Percentiles rank a stretch among this genome's conserved stretches.
phyloP scores from a whole-genome alignment of 2,329 filamentous ascomycete genomes.

The Trichothecium roseum region DNA sequence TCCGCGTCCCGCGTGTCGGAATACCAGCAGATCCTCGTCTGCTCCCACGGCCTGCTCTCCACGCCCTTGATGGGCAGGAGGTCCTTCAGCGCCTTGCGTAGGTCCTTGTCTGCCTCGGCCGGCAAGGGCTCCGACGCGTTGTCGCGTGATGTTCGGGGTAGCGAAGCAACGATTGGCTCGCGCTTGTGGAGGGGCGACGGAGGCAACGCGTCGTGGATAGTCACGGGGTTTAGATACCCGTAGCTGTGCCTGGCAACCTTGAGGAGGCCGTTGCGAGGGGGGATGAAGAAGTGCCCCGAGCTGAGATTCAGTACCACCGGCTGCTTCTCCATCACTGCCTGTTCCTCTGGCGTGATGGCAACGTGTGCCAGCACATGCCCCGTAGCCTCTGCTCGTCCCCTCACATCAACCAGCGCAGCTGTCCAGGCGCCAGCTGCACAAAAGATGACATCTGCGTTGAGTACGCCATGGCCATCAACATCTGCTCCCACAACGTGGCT shows the following conservation, averaged over 20 bases:
- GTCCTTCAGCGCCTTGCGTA: conserved; percentile 49
- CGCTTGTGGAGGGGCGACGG: conserved; percentile 14
- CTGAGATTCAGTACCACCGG: conserved; percentile 67
- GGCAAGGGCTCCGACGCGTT: conserved; percentile 40
- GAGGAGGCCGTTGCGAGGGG: conserved; percentile 49
- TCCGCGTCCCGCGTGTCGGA: conserved; percentile 62
- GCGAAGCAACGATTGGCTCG: conserved; percentile 21
- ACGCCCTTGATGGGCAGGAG: conserved; percentile 49
- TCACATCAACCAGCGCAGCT: conserved; percentile 63
- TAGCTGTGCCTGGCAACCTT: conserved; percentile 62
- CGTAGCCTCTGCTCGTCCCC: conserved; percentile 66
- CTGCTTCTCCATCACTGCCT: conserved; percentile 49
- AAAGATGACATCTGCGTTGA: conserved; percentile 60
- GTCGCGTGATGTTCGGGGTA: conserved; percentile 23
- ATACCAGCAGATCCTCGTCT: conserved; percentile 65
- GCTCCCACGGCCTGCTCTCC: conserved; percentile 47
- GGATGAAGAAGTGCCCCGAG: conserved; percentile 65
- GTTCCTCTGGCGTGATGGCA: conserved; percentile 60
- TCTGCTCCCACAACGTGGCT: neutral
- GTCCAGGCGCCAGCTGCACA: conserved; percentile 87
- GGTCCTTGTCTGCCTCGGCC: conserved; percentile 47
- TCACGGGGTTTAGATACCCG: conserved; percentile 50
- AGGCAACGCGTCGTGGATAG: conserved; percentile 22
- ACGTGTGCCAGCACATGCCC: conserved; percentile 77
- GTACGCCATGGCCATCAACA: conserved; percentile 18